Conservation (phyloP, 805 yeast species). For the Jamesozyma jinghongensis region DNA sequence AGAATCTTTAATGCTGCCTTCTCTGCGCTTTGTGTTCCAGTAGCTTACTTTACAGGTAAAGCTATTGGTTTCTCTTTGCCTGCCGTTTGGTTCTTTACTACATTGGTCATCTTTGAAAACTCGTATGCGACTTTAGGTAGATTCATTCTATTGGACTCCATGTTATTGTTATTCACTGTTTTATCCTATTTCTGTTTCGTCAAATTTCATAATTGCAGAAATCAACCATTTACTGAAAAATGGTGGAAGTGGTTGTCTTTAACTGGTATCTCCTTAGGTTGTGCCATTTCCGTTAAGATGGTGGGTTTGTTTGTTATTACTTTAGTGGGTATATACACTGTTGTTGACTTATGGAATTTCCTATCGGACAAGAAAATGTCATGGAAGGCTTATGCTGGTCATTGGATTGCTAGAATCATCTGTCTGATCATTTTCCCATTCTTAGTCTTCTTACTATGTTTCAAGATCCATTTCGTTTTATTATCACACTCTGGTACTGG, state of each 20-base stretch:
- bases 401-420: constrained; percentile 58
- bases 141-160: constrained; percentile 68
- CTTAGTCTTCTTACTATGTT: constrained; percentile 51
- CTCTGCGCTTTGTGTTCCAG: constrained; percentile 56
- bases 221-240: constrained; percentile 50
- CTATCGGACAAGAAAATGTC: constrained; percentile 58
- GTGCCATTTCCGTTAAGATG: constrained; percentile 90
- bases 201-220: constrained; percentile 42
- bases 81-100: constrained; percentile 50
- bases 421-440: constrained; percentile 58
- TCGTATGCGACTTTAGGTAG: constrained; percentile 62
- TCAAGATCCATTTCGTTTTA: constrained; percentile 70
- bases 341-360: constrained; percentile 77
- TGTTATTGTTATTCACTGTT: constrained; percentile 67
- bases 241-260: constrained; percentile 94
- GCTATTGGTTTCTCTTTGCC: constrained; percentile 42
- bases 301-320: constrained; percentile 89
- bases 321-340: constrained; percentile 81
- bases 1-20: constrained; percentile 63
- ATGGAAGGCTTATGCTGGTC: constrained; percentile 41
- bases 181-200: constrained; percentile 55
- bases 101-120: constrained; percentile 59
- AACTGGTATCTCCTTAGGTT: constrained; percentile 82
- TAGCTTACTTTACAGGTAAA: constrained; percentile 62
- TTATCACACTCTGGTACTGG: constrained; percentile 77